Conservation (phyloP, 176 grass and related monocot species). For the Oryza australiensis region DNA sequence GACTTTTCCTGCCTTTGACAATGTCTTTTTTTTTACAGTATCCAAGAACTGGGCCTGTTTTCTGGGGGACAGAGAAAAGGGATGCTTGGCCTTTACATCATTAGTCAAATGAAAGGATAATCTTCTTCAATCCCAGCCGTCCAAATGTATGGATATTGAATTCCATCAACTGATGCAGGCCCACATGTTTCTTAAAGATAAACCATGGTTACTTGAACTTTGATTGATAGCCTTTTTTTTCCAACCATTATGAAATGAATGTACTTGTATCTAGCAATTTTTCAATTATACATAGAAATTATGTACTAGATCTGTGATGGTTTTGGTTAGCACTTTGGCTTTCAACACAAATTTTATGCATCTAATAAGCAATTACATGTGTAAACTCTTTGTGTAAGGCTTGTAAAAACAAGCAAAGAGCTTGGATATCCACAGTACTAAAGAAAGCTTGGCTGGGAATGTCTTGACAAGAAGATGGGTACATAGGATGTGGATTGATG, state of each 20-base stretch:
- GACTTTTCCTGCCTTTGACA: background rate
- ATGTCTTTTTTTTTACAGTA: constrained; percentile 21
- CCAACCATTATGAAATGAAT: background rate
- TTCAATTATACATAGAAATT: background rate
- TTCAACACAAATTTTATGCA: background rate
- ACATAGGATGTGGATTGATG: constrained; percentile 40
- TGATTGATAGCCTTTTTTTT: background rate
- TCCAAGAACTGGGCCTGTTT: constrained; percentile 33
- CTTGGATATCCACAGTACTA: background rate
- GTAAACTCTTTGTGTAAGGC: background rate
- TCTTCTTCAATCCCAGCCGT: constrained; percentile 20
- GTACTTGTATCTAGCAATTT: constrained; percentile 22
- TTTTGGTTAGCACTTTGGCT: background rate
- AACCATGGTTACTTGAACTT: constrained; percentile 20
- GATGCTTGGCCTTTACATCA: constrained; percentile 52
- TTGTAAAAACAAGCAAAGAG: constrained; percentile 11
- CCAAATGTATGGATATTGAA: constrained; percentile 5
- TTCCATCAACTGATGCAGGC: constrained; percentile 28
- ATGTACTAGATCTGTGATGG: background rate
- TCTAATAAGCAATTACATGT: background rate
- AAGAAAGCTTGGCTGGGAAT: constrained; percentile 27
- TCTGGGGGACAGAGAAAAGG: constrained; percentile 34
- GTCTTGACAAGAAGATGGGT: background rate
- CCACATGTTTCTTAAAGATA: constrained; percentile 16
- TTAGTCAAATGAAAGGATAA: constrained; percentile 11